Evolutionary conservation across 805 yeast species (phyloP).

Genomic region (Candida sonorensis): DNA sequence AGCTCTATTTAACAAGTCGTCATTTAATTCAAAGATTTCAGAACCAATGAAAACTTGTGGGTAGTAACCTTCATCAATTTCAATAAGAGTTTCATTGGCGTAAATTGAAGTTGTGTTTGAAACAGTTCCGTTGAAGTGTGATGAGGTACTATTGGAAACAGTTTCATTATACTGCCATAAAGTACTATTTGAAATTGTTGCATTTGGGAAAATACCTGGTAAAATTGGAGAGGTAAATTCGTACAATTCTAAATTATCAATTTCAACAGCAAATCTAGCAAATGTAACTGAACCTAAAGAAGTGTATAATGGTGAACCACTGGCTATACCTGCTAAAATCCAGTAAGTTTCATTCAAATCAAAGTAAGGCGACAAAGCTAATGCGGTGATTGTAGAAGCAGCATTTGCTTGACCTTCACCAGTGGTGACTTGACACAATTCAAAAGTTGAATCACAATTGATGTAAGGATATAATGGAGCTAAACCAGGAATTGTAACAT

Average conservation of each 20-base stretch:
- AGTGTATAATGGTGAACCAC: slow-evolving; percentile 49
- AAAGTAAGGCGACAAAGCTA: slow-evolving; percentile 45
- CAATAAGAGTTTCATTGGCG: too few species aligned
- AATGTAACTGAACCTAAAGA: slow-evolving; percentile 57
- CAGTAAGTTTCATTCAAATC: slow-evolving; percentile 56
- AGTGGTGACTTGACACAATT: slow-evolving; percentile 55
- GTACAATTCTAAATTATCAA: too few species aligned
- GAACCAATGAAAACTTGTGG: slow-evolving; percentile 54
- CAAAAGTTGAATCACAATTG: slow-evolving; percentile 46
- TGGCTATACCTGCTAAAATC: slow-evolving; percentile 60
- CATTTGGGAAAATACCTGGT: too few species aligned
- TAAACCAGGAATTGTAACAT: slow-evolving; percentile 59
- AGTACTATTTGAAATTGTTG: too few species aligned
- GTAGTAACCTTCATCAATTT: too few species aligned
- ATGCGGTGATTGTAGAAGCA: slow-evolving; percentile 50
- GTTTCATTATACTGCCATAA: too few species aligned
- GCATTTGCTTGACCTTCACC: slow-evolving; percentile 70
- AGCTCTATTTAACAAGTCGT: slow-evolving; percentile 51
- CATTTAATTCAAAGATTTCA: slow-evolving; percentile 59
- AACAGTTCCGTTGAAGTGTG: too few species aligned
- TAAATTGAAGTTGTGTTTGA: too few species aligned
- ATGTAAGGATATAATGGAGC: slow-evolving; percentile 53
- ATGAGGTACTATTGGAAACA: too few species aligned
- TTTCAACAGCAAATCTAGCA: slow-evolving; percentile 56
- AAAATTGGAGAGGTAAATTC: too few species aligned